Evolutionary conservation across 352 stramenopile species (phyloP).

Genomic region (Globisporangium carolinianum): DNA sequence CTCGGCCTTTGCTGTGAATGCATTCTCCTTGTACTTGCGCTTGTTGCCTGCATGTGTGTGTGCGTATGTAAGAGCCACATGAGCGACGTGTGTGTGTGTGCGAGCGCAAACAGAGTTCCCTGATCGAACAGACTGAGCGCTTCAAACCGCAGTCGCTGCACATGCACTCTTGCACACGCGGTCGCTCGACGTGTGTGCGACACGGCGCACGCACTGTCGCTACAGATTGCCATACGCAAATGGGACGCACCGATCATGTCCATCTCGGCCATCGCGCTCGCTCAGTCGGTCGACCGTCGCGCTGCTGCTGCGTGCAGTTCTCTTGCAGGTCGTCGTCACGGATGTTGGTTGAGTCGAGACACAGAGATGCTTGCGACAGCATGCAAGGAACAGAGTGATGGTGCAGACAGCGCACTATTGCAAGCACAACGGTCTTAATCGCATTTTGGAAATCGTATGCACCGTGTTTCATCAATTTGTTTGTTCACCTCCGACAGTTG

Average conservation of each 20-base stretch:
- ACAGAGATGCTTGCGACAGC: too few species aligned
- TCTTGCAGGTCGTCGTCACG: not conserved
- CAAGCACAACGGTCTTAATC: too few species aligned
- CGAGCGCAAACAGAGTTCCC: too few species aligned
- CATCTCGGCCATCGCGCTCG: conserved; percentile 7
- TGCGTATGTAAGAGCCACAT: not conserved
- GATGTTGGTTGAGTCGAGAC: too few species aligned
- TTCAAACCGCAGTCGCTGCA: not conserved
- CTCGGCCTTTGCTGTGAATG: conserved; percentile 70
- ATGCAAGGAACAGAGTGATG: too few species aligned
- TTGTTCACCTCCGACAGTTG: too few species aligned
- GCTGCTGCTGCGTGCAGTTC: not conserved
- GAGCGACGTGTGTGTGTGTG: not conserved
- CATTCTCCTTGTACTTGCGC: conserved; percentile 70
- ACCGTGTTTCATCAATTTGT: too few species aligned
- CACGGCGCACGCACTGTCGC: too few species aligned
- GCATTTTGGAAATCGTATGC: too few species aligned
- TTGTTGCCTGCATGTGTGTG: conserved; percentile 28
- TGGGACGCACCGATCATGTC: conserved; percentile 11
- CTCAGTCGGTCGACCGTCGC: not conserved
- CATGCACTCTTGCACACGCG: too few species aligned
- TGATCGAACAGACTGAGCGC: not conserved
- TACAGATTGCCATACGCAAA: not conserved
- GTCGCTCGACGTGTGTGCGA: too few species aligned
- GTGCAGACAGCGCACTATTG: too few species aligned